Evolutionary conservation across 192 early-diverging fungal genomes (phyloP).

Genomic region (Rhizoclosmatium sp.): DNA sequence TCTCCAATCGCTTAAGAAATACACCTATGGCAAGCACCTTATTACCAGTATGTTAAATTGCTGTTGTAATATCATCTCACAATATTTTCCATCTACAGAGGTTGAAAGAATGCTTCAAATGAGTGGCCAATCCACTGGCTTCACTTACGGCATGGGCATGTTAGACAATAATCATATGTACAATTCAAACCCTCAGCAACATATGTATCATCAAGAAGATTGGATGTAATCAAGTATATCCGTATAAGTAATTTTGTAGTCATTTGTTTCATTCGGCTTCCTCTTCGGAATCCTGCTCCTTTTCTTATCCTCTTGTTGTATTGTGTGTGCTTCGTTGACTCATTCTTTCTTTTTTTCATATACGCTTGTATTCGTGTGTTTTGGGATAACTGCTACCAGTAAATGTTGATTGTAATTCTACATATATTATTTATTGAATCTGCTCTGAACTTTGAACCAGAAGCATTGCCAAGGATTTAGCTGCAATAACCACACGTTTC

Average conservation of each 20-base stretch:
- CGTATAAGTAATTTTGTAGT: too few species aligned
- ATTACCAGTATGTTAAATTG: slow-evolving; percentile 68
- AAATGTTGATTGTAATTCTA: too few species aligned
- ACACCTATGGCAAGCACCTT: slow-evolving; percentile 97
- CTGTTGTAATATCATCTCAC: not conserved
- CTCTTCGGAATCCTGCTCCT: too few species aligned
- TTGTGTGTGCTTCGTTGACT: too few species aligned
- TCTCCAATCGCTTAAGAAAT: slow-evolving; percentile 90
- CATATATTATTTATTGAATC: not conserved
- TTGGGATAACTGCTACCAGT: too few species aligned
- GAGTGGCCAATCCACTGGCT: slow-evolving; percentile 31
- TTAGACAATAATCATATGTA: not conserved
- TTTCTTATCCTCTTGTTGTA: too few species aligned
- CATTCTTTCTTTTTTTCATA: too few species aligned
- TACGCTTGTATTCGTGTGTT: too few species aligned
- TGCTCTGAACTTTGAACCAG: not conserved
- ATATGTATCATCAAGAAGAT: not conserved
- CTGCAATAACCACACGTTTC: not conserved
- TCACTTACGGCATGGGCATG: slow-evolving; percentile 21
- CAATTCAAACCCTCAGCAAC: too few species aligned
- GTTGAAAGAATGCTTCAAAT: slow-evolving; percentile 39
- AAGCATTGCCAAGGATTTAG: not conserved
- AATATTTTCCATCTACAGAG: slow-evolving; percentile 13
- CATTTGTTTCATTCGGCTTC: too few species aligned
- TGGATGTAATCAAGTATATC: not conserved